These are phyloP conservation scores for Kwoniella newhampshirensis DNA, from an alignment of 768 basidiomycete species.

Conservation along the genomic window DNA sequence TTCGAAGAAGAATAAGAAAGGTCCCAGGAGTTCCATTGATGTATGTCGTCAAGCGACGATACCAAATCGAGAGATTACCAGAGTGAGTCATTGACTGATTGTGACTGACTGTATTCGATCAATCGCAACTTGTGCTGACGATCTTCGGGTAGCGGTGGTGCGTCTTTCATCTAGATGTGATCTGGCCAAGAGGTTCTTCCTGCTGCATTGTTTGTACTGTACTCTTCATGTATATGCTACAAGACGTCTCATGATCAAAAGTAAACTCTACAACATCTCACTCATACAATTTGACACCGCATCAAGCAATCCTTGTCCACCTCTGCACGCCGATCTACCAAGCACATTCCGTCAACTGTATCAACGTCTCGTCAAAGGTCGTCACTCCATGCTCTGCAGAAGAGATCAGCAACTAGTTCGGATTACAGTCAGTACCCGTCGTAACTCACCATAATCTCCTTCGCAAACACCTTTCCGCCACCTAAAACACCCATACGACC, in stretches of 20 bases:
- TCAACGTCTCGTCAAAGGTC: too few species aligned
- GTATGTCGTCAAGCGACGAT: conserved; percentile 90
- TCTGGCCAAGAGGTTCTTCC: background rate
- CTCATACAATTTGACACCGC: too few species aligned
- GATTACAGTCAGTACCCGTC: background rate
- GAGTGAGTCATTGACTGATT: conserved; percentile 57
- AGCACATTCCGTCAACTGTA: too few species aligned
- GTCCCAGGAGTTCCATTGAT: conserved; percentile 81
- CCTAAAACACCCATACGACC: conserved; percentile 21
- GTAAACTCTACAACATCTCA: too few species aligned
- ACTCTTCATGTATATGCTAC: too few species aligned
- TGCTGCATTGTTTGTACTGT: too few species aligned
- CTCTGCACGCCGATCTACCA: too few species aligned
- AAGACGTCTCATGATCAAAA: too few species aligned
- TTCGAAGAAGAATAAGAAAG: conserved; percentile 86
- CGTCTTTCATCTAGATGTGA: conserved; percentile 25
- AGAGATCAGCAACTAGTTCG: too few species aligned
- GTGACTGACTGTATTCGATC: background rate
- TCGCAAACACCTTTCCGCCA: conserved; percentile 22
- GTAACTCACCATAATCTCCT: conserved; percentile 31
- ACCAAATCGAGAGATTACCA: conserved; percentile 91
- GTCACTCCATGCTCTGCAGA: conserved; percentile 11
- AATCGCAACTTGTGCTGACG: background rate
- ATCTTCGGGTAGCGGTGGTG: conserved; percentile 24
- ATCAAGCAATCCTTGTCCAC: too few species aligned